phyloP scores from a whole-genome alignment of 2,329 filamentous ascomycete genomes.

The Ceratocystis destructans region DNA sequence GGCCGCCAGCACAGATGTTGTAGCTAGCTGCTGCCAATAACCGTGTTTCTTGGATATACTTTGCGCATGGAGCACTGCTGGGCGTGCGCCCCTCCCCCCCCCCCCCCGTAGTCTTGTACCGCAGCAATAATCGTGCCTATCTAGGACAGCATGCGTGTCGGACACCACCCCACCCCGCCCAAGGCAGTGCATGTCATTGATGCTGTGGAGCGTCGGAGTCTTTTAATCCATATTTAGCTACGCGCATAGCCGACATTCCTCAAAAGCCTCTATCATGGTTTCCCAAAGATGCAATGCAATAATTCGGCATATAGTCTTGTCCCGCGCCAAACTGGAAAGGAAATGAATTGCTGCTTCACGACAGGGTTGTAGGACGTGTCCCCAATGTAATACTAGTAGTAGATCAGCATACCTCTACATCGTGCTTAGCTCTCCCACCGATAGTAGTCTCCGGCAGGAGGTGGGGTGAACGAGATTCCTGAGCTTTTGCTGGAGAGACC shows the following conservation, averaged over 20 bases:
- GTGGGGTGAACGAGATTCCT: constrained; percentile 44
- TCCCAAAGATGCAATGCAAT: constrained; percentile 45
- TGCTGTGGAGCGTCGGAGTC: constrained; percentile 41
- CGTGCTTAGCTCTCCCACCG: constrained; percentile 63
- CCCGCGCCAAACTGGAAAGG: constrained; percentile 44
- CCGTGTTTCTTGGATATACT: constrained; percentile 43
- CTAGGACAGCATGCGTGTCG: constrained; percentile 42
- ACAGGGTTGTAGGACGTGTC: constrained; percentile 49
- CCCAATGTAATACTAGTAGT: constrained; percentile 50
- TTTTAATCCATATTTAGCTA: constrained; percentile 50
- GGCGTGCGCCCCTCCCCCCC: constrained; percentile 34
- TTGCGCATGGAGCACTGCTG: constrained; percentile 53
- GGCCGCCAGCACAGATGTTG: constrained; percentile 45
- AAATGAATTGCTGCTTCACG: constrained; percentile 37
- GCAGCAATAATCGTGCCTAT: constrained; percentile 53
- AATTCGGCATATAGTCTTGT: constrained; percentile 45
- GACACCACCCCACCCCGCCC: constrained; percentile 38
- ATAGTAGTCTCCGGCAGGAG: constrained; percentile 45
- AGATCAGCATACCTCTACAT: constrained; percentile 56
- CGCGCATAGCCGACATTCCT: constrained; percentile 53
- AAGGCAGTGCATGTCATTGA: constrained; percentile 49
- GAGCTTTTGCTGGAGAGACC: constrained; percentile 39
- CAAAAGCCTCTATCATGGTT: constrained; percentile 63
- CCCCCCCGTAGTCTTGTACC: constrained; percentile 34
- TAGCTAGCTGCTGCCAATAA: too few relatives aligned